Base-by-base conservation (phyloP, 768 basidiomycete species). In the Galerina sulciceps region DNA sequence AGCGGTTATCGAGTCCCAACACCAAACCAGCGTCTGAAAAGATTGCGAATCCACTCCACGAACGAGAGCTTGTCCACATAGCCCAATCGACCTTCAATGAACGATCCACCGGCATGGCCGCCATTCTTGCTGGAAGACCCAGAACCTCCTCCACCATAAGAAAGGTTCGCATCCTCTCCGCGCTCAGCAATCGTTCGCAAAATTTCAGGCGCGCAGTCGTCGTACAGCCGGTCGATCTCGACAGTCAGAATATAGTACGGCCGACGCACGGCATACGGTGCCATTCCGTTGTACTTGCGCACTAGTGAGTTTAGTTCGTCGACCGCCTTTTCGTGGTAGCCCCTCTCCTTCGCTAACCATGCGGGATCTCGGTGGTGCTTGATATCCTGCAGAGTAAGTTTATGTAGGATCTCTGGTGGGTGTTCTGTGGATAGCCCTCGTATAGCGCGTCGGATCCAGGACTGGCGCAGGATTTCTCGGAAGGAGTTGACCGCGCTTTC, bases 241-340 rank as follows among this genome's bases (percentile, higher is more conserved):
- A 69, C 73, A 9, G 77, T 76, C 20, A 83, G 80, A 20, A 77
- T 72, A 58, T 90, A 80, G 58, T 87, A 85, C 4, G 84, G 76
- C 46, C 89, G 75, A 17, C 92, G 81, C n/a, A 90, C 92, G 4
- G 85, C 77, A 65, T 90, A 90, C 1, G 91, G 93, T 11, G 93
- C 93, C 43, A 90, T 69, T 6, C 82, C 87, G 67, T 95, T 94
- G 74, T 92, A 90, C 73, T 88, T 86, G 48, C 91, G 80, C 23
- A 94, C 87, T 5, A 89, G 78, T 3, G 84, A 77, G 71, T 95
- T 94, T 40, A 94, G 73, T 63, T 94, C 88, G 31, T 78, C 79
- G 37, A 94, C 66, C 11, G 88, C 88, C 2, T 82, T 76, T 35
- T 86, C 81, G 64, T 93, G 91, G 64, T 92, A 92, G 44, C 80